Conservation (phyloP, 2,329 filamentous ascomycete species). For the Claviceps sp. region DNA sequence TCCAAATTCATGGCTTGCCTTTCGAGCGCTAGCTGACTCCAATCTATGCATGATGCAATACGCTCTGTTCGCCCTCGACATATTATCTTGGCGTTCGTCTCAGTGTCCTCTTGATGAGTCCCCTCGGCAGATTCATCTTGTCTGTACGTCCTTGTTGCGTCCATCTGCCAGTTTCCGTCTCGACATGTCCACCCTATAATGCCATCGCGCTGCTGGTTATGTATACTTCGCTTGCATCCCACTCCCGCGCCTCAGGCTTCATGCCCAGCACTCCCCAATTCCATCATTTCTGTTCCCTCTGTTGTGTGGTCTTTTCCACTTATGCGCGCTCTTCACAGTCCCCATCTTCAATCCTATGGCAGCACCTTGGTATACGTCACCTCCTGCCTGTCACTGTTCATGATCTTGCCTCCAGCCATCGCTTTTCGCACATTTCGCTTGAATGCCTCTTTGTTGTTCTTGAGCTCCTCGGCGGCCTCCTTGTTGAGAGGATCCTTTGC, state of each 20-base stretch:
- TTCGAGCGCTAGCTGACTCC: neutral
- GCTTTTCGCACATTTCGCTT: conserved; percentile 77
- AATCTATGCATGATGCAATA: neutral
- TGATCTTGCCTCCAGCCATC: conserved; percentile 67
- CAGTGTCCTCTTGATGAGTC: neutral
- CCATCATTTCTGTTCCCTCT: neutral
- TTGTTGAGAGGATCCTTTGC: conserved; percentile 97
- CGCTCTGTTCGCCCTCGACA: neutral
- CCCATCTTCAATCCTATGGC: conserved; percentile 31
- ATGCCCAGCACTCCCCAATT: neutral
- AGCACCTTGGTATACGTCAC: conserved; percentile 67
- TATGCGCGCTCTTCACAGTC: neutral
- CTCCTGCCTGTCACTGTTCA: conserved; percentile 30
- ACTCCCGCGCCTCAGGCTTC: neutral
- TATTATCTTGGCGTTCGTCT: neutral
- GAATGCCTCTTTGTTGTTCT: conserved; percentile 74
- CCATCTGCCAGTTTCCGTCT: too few species aligned
- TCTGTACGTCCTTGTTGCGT: too few species aligned
- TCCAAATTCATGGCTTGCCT: neutral
- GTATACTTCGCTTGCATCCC: neutral
- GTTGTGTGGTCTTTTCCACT: neutral
- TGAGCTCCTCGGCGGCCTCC: conserved; percentile 86
- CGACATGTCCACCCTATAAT: too few species aligned
- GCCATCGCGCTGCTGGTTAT: too few species aligned
- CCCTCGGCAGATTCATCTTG: too few species aligned